Evolutionary conservation across 2,329 filamentous ascomycete species (phyloP).

Genomic region (Cytospora mali): DNA sequence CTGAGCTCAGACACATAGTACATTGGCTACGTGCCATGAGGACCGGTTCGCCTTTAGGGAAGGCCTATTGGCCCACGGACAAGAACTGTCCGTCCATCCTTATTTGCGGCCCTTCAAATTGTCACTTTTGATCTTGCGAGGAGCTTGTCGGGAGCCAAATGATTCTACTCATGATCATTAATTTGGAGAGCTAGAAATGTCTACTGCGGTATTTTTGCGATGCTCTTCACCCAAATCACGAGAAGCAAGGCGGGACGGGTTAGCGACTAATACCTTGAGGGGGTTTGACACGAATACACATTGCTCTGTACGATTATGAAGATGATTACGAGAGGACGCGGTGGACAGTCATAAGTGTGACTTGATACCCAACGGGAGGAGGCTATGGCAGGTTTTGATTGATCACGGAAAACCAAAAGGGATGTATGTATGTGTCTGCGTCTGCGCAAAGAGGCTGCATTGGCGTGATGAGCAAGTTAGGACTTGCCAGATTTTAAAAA

Average conservation of each 20-base stretch:
- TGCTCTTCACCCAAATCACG: background rate
- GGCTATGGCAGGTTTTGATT: constrained; percentile 11
- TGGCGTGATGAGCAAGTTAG: constrained; percentile 13
- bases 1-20: background rate
- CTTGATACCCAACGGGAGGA: constrained; percentile 21
- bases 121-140: background rate
- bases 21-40: background rate
- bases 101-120: background rate
- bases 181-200: background rate
- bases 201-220: background rate
- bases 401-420: constrained; percentile 13
- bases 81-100: background rate
- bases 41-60: background rate
- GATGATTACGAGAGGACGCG: constrained; percentile 14
- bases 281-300: background rate
- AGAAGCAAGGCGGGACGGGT: background rate
- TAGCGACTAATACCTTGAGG: constrained; percentile 3
- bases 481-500: constrained; percentile 11
- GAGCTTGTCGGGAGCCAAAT: background rate
- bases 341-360: constrained; percentile 20
- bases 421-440: background rate
- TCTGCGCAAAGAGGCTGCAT: constrained; percentile 1
- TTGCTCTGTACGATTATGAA: constrained; percentile 23
- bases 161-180: constrained; percentile 3
- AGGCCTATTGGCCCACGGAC: background rate